These are phyloP conservation scores for Hypoxylon subgilvum DNA, from an alignment of 495 filamentous ascomycete species.

Conservation along the genomic window DNA sequence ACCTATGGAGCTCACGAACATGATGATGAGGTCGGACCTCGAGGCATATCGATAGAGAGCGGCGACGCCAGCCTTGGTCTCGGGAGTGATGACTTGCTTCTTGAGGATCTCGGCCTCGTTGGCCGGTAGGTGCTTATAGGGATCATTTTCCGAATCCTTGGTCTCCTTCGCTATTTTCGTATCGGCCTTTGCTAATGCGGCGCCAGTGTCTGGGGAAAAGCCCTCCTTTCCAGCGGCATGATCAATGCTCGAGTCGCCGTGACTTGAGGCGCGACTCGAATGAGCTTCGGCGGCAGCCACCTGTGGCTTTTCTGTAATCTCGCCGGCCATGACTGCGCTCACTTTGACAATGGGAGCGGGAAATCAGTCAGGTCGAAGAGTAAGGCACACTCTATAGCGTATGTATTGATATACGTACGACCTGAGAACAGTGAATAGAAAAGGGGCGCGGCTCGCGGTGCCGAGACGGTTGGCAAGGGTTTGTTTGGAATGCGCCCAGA, in stretches of 20 bases:
- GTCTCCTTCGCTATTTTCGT: slow-evolving; percentile 48
- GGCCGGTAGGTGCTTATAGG: slow-evolving; percentile 62
- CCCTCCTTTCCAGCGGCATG: slow-evolving; percentile 13
- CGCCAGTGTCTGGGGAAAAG: slow-evolving; percentile 9
- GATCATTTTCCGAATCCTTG: slow-evolving; percentile 54
- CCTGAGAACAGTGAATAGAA: too few relatives aligned
- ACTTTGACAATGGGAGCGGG: background rate
- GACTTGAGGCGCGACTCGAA: slow-evolving; percentile 42
- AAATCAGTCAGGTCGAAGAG: background rate
- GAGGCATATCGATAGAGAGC: slow-evolving; percentile 83
- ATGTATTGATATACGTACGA: too few relatives aligned
- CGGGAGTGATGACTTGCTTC: slow-evolving; percentile 75
- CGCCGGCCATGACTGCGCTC: slow-evolving; percentile 34
- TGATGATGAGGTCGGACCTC: slow-evolving; percentile 73
- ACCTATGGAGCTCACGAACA: slow-evolving; percentile 66
- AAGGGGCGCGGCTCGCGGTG: background rate
- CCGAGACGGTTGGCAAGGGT: slow-evolving; percentile 8
- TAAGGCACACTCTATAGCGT: too few relatives aligned
- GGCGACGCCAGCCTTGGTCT: slow-evolving; percentile 67
- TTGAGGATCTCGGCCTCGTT: slow-evolving; percentile 47
- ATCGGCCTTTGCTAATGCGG: slow-evolving; percentile 55
- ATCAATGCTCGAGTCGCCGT: slow-evolving; percentile 35
- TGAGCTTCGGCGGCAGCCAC: slow-evolving; percentile 29
- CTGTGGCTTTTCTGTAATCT: slow-evolving; percentile 38
- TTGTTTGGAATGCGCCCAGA: slow-evolving; percentile 10